These are phyloP conservation scores for Penicillium taxi DNA, from an alignment of 495 filamentous ascomycete species.

Conservation along the genomic window DNA sequence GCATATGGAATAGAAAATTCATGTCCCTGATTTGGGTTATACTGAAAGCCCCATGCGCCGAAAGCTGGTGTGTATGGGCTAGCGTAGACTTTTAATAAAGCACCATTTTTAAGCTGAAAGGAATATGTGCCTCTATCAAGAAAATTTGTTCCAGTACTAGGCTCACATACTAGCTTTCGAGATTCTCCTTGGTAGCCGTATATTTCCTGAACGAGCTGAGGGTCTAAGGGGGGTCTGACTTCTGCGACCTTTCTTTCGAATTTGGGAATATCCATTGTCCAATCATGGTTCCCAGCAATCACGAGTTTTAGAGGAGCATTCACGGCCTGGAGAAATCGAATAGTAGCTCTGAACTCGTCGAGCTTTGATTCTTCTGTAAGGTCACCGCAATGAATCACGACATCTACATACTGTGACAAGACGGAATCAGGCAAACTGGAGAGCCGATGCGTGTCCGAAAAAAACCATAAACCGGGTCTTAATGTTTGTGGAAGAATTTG, in stretches of 20 bases:
- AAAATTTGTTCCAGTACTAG: conserved; percentile 46
- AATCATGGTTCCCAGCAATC: conserved; percentile 71
- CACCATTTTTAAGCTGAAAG: conserved; percentile 51
- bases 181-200: conserved; percentile 29
- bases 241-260: conserved; percentile 29
- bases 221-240: conserved; percentile 17
- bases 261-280: conserved; percentile 46
- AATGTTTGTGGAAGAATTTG: conserved; percentile 10
- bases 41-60: conserved; percentile 52
- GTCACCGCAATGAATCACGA: conserved; percentile 64
- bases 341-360: conserved; percentile 39
- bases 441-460: conserved; percentile 51
- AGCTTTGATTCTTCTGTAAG: conserved; percentile 52
- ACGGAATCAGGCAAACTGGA: conserved; percentile 17
- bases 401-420: conserved; percentile 40
- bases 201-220: conserved; percentile 12
- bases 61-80: conserved; percentile 57
- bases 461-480: conserved; percentile 44
- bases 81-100: conserved; percentile 52
- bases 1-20: conserved; percentile 38
- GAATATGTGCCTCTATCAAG: conserved; percentile 53
- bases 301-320: conserved; percentile 59
- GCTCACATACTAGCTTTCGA: conserved; percentile 20
- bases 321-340: conserved; percentile 43
- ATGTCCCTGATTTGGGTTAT: conserved; percentile 39